Evolutionary conservation across 1,284 basidiomycete genomes (phyloP).

Genomic region (Ustilago nuda): DNA sequence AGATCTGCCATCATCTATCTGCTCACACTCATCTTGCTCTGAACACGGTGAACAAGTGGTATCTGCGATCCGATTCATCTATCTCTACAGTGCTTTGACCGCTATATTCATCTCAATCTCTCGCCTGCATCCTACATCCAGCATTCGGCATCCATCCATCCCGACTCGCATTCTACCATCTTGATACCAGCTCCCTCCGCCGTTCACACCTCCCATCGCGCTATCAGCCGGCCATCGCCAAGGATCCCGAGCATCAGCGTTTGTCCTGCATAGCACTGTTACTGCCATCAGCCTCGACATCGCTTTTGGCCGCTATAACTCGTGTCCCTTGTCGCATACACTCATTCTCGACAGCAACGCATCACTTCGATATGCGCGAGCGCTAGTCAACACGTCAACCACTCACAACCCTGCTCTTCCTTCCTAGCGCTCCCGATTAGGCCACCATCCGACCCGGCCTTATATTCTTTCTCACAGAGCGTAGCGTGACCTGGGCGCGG

Average conservation of each 20-base stretch:
- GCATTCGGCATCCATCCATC: not conserved
- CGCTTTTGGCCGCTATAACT: not conserved
- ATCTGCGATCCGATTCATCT: constrained; percentile 1
- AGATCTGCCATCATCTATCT: constrained; percentile 11
- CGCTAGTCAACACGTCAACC: constrained; percentile 14
- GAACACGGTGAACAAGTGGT: not conserved
- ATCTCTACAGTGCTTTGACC: not conserved
- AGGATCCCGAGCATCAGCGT: not conserved
- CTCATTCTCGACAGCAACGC: not conserved
- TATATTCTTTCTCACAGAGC: constrained; percentile 4
- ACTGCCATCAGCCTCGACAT: not conserved
- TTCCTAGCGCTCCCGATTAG: constrained; percentile 16
- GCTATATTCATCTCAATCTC: not conserved
- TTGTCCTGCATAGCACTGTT: not conserved
- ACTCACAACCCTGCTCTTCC: constrained; percentile 12
- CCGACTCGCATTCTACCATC: constrained; percentile 3
- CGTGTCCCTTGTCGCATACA: constrained; percentile 1
- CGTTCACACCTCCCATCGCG: not conserved
- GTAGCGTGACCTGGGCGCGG: not conserved
- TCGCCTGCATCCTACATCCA: not conserved
- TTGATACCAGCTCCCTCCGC: not conserved
- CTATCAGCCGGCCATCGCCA: not conserved
- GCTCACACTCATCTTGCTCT: constrained; percentile 3
- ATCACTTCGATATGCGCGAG: constrained; percentile 21
- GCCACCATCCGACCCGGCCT: not conserved